Evolutionary conservation across 2,329 filamentous ascomycete species (phyloP).

Genomic region (Aplosporella prunicola): DNA sequence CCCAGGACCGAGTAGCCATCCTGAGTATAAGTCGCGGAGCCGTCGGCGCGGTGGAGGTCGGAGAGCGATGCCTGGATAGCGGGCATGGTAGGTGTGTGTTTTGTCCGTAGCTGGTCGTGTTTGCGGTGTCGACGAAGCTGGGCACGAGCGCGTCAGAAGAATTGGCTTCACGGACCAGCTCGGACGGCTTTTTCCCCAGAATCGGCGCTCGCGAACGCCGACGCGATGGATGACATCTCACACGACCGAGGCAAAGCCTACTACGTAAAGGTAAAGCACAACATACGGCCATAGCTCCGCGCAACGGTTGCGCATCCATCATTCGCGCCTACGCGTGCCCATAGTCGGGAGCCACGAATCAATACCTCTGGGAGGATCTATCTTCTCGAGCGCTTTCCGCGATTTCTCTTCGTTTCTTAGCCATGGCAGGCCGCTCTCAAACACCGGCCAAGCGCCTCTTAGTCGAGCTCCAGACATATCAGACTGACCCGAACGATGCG

Average conservation of each 20-base stretch:
- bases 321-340: too few relatives aligned
- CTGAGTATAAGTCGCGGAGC: constrained; percentile 67
- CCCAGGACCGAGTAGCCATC: constrained; percentile 73
- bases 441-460: constrained; percentile 49
- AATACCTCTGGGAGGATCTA: too few relatives aligned
- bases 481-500: constrained; percentile 46
- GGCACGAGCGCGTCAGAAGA: background rate
- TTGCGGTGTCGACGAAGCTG: background rate
- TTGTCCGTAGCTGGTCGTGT: background rate
- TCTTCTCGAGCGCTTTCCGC: too few relatives aligned
- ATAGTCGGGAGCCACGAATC: too few relatives aligned
- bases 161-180: constrained; percentile 1
- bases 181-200: constrained; percentile 10
- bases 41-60: constrained; percentile 60
- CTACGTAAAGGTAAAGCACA: too few relatives aligned
- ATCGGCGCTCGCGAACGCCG: constrained; percentile 8
- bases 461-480: constrained; percentile 51
- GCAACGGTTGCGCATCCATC: too few relatives aligned
- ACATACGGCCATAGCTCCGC: too few relatives aligned
- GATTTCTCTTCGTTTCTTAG: too few relatives aligned
- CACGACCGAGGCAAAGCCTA: too few relatives aligned
- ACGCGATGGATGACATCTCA: too few relatives aligned
- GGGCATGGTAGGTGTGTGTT: constrained; percentile 1
- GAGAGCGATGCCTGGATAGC: constrained; percentile 24
- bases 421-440: constrained; percentile 15